These are phyloP conservation scores for Trichosporon faecale DNA, from an alignment of 1,284 basidiomycete species.

Conservation along the genomic window DNA sequence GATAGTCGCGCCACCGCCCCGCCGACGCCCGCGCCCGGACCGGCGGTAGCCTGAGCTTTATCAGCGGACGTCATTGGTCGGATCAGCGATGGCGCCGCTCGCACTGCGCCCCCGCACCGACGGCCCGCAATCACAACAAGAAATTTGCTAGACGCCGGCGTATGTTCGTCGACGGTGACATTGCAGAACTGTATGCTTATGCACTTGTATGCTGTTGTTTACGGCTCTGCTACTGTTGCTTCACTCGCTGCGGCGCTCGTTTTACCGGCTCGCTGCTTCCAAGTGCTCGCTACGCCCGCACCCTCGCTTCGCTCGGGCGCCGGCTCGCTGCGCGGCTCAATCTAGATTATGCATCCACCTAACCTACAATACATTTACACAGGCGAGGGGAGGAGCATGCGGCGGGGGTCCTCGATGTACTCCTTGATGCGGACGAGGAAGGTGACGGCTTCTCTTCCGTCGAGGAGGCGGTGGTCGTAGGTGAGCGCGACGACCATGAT, in stretches of 20 bases:
- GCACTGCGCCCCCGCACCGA: too few relatives aligned
- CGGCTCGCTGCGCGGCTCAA: too few relatives aligned
- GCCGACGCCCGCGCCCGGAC: too few relatives aligned
- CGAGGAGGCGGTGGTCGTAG: conserved; percentile 93
- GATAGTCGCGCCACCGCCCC: too few relatives aligned
- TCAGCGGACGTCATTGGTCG: not conserved
- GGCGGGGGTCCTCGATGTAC: conserved; percentile 65
- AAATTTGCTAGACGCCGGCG: not conserved
- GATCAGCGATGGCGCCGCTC: too few relatives aligned
- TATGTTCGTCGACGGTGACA: too few relatives aligned
- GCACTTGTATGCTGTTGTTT: too few relatives aligned
- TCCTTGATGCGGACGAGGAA: conserved; percentile 82
- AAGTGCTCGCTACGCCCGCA: not conserved
- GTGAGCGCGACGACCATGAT: conserved; percentile 95
- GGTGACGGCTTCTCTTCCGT: conserved; percentile 93
- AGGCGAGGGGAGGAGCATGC: conserved; percentile 59
- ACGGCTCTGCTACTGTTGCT: too few relatives aligned
- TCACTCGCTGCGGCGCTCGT: too few relatives aligned
- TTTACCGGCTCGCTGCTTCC: too few relatives aligned
- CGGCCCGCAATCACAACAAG: not conserved
- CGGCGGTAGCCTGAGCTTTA: not conserved
- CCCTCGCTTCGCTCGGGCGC: not conserved
- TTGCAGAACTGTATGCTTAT: too few relatives aligned
- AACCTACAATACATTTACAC: conserved; percentile 29
- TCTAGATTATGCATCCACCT: not conserved